These are phyloP conservation scores for Amanita pseudoporphyria DNA, from an alignment of 768 basidiomycete genomes.

Conservation along the genomic window DNA sequence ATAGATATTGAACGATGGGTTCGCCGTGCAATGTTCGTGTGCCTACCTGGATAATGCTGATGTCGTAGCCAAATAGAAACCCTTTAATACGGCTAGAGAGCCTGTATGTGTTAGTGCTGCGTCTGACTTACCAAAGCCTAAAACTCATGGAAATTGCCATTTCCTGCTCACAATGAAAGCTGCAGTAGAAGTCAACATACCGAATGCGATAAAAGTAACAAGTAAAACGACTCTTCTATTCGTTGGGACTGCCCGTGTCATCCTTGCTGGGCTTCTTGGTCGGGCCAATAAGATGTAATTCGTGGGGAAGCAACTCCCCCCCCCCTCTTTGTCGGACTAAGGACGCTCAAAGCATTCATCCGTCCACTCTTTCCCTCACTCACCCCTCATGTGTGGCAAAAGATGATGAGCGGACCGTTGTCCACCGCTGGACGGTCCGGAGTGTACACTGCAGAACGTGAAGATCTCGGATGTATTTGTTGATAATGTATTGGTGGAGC, in stretches of 20 bases:
- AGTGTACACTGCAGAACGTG: too few relatives aligned
- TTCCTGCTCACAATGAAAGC: too few relatives aligned
- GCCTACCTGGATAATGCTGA: conserved; percentile 65
- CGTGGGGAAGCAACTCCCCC: not conserved
- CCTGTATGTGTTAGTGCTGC: not conserved
- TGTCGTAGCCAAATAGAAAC: conserved; percentile 68
- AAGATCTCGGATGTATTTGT: too few relatives aligned
- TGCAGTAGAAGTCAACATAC: conserved; percentile 25
- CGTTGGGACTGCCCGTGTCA: conserved; percentile 41
- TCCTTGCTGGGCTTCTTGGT: conserved; percentile 10
- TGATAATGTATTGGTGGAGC: too few relatives aligned
- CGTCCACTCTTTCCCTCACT: too few relatives aligned
- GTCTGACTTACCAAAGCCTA: not conserved
- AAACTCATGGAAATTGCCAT: not conserved
- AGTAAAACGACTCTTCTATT: conserved; percentile 54
- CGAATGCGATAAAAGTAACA: conserved; percentile 67
- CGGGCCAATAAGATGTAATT: not conserved
- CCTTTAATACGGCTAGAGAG: conserved; percentile 22
- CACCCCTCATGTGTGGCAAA: too few relatives aligned
- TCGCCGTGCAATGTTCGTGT: not conserved
- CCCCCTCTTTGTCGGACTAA: too few relatives aligned
- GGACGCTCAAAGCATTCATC: too few relatives aligned
- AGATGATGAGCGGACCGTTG: too few relatives aligned
- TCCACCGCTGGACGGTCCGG: too few relatives aligned
- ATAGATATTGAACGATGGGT: not conserved